Conservation (phyloP, 257 asterid species). For the Echites panduratus region DNA sequence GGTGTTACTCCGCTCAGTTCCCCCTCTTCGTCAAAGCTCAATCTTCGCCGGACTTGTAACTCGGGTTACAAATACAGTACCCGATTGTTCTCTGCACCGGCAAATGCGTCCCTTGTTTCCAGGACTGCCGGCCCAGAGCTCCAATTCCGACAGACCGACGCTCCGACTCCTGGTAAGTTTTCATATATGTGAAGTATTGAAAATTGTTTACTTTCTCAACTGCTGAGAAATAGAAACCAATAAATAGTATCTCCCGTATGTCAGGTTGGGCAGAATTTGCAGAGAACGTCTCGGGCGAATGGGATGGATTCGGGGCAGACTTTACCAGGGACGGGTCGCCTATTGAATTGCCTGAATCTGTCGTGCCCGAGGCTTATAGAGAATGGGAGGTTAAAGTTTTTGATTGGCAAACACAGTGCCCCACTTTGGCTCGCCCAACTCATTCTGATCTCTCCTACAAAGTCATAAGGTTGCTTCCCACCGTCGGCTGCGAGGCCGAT, state of each 20-base stretch:
- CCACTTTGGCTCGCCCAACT: constrained; percentile 57
- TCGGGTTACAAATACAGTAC: neutral
- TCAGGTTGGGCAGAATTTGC: constrained; percentile 62
- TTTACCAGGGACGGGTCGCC: constrained; percentile 63
- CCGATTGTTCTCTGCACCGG: neutral
- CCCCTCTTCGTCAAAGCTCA: constrained; percentile 4
- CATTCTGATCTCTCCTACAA: constrained; percentile 42
- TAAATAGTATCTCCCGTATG: neutral
- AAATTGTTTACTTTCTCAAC: neutral
- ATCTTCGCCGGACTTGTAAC: neutral
- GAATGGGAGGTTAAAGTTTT: constrained; percentile 91
- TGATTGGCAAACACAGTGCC: constrained; percentile 97
- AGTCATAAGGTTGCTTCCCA: constrained; percentile 63
- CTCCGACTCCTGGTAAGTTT: constrained; percentile 1
- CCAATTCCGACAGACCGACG: neutral
- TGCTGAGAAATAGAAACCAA: no score
- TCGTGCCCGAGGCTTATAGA: constrained; percentile 80
- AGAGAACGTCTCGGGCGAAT: constrained; percentile 73
- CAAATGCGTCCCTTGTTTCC: neutral
- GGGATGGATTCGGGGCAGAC: constrained; percentile 95
- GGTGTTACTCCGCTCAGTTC: neutral
- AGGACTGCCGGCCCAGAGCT: neutral
- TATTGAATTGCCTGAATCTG: constrained; percentile 65
- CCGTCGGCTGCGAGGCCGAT: constrained; percentile 96
- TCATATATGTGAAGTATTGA: neutral